A percentile compares a stretch with the other conserved stretches of the same genome.
Evolutionary conservation across 345 rosid species (phyloP).

Genomic region (Lenwebbia sp.): DNA sequence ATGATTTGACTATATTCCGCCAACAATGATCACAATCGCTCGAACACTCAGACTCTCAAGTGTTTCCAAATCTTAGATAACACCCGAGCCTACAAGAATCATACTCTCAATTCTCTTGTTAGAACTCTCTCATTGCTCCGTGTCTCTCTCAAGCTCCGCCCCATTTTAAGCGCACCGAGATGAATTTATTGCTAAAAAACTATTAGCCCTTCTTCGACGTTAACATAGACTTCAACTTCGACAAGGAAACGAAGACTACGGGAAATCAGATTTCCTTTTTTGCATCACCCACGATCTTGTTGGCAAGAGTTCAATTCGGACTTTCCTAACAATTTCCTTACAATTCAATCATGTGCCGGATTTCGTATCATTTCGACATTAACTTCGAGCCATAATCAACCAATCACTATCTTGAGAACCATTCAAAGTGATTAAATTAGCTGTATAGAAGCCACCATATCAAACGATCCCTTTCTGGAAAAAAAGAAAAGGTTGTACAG

Average conservation of each 20-base stretch:
- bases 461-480: background rate
- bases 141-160: background rate
- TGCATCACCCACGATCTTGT: background rate
- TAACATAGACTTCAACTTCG: background rate
- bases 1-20: no score
- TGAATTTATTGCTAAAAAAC: background rate
- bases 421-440: background rate
- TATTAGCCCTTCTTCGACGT: background rate
- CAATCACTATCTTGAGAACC: background rate
- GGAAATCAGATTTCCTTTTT: fast-evolving
- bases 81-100: background rate
- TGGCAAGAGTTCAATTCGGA: background rate
- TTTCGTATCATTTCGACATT: background rate
- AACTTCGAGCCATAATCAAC: background rate
- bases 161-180: background rate
- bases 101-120: background rate
- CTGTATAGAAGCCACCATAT: background rate
- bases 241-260: background rate
- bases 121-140: background rate
- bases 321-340: background rate
- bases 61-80: background rate
- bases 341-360: no score
- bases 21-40: no score
- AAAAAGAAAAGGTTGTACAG: background rate
- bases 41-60: background rate